A percentile compares a stretch with the other conserved stretches of the same genome.
Conservation (phyloP, 176 grass and related monocot genomes). For the Phragmites australis region DNA sequence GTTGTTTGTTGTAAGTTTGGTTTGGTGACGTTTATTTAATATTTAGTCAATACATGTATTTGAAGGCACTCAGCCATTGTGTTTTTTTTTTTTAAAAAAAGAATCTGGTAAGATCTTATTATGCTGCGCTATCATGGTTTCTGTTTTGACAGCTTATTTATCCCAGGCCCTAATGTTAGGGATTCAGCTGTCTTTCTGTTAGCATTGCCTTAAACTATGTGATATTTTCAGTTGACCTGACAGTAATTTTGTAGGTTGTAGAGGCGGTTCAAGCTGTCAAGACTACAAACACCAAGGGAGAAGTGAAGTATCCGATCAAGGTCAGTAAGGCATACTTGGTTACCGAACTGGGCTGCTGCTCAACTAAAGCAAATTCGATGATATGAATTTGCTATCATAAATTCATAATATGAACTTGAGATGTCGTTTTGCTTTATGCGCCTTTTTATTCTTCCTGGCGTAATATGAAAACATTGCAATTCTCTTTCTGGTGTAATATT, state of each 20-base stretch:
- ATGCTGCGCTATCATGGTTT: constrained; percentile 8
- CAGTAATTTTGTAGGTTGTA: constrained; percentile 63
- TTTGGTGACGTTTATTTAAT: not conserved
- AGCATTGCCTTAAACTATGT: not conserved
- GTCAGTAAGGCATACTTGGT: constrained; percentile 35
- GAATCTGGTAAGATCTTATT: not conserved
- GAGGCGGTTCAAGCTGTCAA: constrained; percentile 93
- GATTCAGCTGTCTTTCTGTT: not conserved
- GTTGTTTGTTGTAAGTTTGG: not conserved
- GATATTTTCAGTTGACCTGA: not conserved
- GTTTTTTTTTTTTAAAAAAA: not conserved
- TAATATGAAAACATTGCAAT: not conserved
- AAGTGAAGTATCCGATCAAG: constrained; percentile 97
- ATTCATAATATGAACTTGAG: not conserved
- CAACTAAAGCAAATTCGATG: not conserved
- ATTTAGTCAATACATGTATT: not conserved
- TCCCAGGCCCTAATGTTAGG: not conserved
- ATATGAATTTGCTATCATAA: not conserved
- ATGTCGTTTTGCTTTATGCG: not conserved
- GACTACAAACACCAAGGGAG: constrained; percentile 78
- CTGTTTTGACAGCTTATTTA: not conserved
- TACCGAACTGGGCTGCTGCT: not conserved
- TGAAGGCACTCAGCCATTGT: not conserved
- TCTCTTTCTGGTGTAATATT: not conserved
- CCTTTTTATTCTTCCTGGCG: too few species aligned